Percentiles rank a stretch among this genome's conserved stretches.
These are phyloP conservation scores for Zoysia matrella DNA, from an alignment of 202 grass and related monocot genomes.

Conservation along the genomic window DNA sequence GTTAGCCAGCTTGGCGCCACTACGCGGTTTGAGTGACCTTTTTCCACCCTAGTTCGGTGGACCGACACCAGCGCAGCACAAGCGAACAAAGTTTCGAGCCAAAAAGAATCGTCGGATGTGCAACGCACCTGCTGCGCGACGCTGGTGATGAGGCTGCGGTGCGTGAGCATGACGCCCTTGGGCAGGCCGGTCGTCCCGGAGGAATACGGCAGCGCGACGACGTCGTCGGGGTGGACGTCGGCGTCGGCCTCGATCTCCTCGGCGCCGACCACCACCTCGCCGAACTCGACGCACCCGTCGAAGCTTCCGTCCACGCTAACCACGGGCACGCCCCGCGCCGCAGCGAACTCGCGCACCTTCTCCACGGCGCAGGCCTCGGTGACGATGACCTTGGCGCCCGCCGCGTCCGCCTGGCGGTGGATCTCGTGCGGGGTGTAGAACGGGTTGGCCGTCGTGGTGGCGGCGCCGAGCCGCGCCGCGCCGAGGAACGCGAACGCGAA, in stretches of 20 bases:
- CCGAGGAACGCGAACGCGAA: slow-evolving; percentile 89
- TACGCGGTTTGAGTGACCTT: too few species aligned
- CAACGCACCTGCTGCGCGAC: slow-evolving; percentile 79
- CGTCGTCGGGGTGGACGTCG: slow-evolving; percentile 57
- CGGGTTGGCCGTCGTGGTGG: slow-evolving; percentile 92
- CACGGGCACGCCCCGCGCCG: slow-evolving; percentile 41
- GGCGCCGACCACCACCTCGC: slow-evolving; percentile 50
- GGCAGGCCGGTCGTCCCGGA: slow-evolving; percentile 93
- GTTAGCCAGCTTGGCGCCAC: too few species aligned
- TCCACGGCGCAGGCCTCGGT: slow-evolving; percentile 86
- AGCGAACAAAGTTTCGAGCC: too few species aligned
- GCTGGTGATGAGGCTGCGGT: slow-evolving; percentile 93
- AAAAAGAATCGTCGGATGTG: too few species aligned
- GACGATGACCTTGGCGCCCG: slow-evolving; percentile 67
- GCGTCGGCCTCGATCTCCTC: slow-evolving; percentile 48
- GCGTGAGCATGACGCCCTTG: slow-evolving; percentile 99
- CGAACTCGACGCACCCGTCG: slow-evolving; percentile 75
- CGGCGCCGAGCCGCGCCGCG: slow-evolving; percentile 65
- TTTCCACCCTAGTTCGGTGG: too few species aligned
- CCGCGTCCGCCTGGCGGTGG: slow-evolving; percentile 74
- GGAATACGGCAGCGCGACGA: slow-evolving; percentile 86
- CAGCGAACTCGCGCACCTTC: slow-evolving; percentile 70
- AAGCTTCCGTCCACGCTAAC: slow-evolving; percentile 62
- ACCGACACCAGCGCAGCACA: too few species aligned
- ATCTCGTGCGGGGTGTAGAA: slow-evolving; percentile 94